Percentiles rank a stretch among this genome's conserved stretches.
Evolutionary conservation across 2,329 filamentous ascomycete species (phyloP).

Genomic region (Leptographium lundbergii): DNA sequence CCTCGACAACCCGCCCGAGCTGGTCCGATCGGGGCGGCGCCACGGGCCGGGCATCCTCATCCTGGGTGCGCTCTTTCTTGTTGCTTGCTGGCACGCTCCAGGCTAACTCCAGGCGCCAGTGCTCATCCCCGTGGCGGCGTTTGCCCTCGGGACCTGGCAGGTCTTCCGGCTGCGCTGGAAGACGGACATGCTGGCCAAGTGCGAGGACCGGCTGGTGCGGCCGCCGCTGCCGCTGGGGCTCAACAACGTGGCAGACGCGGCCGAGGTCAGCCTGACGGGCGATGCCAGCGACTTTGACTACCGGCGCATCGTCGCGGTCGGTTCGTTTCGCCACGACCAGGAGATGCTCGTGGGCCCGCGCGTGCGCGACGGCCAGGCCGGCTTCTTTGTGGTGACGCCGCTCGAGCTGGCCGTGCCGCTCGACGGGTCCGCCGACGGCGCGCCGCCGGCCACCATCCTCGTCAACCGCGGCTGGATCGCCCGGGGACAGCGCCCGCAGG

Average conservation of each 20-base stretch:
- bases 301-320: constrained; percentile 64
- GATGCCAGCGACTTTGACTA: constrained; percentile 65
- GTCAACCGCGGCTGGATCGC: constrained; percentile 89
- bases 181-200: constrained; percentile 77
- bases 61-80: constrained; percentile 50
- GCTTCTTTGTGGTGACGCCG: constrained; percentile 84
- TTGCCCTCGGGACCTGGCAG: constrained; percentile 87
- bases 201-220: constrained; percentile 81
- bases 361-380: constrained; percentile 77
- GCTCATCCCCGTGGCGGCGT: constrained; percentile 82
- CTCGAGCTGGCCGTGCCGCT: constrained; percentile 40
- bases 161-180: constrained; percentile 91
- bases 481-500: constrained; percentile 57
- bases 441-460: constrained; percentile 43
- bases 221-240: constrained; percentile 70
- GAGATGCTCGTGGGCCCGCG: constrained; percentile 95
- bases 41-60: constrained; percentile 75
- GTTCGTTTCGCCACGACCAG: constrained; percentile 68
- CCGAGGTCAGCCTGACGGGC: background rate
- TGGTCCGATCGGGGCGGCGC: constrained; percentile 59
- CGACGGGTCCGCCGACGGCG: constrained; percentile 15
- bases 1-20: constrained; percentile 69
- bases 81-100: no score
- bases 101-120: constrained; percentile 34
- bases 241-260: constrained; percentile 52